These are phyloP conservation scores for Wickerhamiella musiphila DNA, from an alignment of 805 yeast species.

Conservation along the genomic window DNA sequence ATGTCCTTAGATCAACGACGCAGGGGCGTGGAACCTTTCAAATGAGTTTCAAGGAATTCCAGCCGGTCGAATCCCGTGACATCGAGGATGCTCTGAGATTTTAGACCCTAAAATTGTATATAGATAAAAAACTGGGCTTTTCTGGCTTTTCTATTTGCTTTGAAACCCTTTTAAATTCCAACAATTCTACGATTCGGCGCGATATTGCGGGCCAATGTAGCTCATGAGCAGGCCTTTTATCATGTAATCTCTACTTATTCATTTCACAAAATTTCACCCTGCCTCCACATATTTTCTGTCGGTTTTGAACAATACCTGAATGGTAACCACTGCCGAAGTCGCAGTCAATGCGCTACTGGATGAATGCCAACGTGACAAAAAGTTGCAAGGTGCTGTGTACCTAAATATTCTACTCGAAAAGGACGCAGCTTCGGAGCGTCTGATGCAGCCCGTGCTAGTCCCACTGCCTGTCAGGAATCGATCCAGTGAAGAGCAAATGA, in stretches of 20 bases:
- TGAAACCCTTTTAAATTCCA: too few species aligned
- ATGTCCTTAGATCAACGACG: slow-evolving; percentile 61
- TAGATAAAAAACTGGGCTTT: not conserved
- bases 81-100: slow-evolving; percentile 12
- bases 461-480: slow-evolving; percentile 13
- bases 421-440: slow-evolving; percentile 8
- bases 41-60: slow-evolving; percentile 65
- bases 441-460: slow-evolving; percentile 10
- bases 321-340: not conserved
- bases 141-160: too few species aligned
- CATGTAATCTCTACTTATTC: not conserved
- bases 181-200: too few species aligned
- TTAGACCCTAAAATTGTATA: not conserved
- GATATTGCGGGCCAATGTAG: not conserved
- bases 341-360: slow-evolving; percentile 8
- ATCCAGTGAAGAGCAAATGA: slow-evolving; percentile 9
- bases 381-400: slow-evolving; percentile 12
- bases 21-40: slow-evolving; percentile 77
- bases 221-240: not conserved
- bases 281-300: not conserved
- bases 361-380: slow-evolving; percentile 8
- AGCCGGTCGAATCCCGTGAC: slow-evolving; percentile 41
- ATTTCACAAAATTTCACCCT: not conserved
- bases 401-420: slow-evolving; percentile 8
- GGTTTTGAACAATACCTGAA: not conserved